These are phyloP conservation scores for Pseudohalonectria lignicola DNA, from an alignment of 2,329 filamentous ascomycete genomes.

Conservation along the genomic window DNA sequence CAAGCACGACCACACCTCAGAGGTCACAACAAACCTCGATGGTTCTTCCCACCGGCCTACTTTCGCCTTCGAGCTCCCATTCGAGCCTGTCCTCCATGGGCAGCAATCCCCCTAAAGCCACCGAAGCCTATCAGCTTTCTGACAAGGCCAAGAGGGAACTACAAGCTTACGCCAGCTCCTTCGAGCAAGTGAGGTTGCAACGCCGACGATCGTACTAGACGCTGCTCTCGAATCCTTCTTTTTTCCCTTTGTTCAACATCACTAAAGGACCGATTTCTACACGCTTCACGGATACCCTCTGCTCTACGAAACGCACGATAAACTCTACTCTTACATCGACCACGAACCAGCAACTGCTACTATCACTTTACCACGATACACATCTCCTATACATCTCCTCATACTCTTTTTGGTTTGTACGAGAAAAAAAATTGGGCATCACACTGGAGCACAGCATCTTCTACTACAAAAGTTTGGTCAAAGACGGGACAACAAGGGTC, in stretches of 20 bases:
- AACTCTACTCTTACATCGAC: not conserved
- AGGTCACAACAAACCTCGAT: conserved; percentile 3
- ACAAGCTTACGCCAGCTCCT: conserved; percentile 75
- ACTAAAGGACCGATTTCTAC: not conserved
- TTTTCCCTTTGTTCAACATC: not conserved
- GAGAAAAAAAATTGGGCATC: conserved; percentile 12
- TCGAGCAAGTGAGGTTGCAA: conserved; percentile 65
- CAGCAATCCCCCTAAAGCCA: conserved; percentile 43
- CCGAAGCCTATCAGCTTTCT: conserved; percentile 50
- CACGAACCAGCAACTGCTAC: not conserved
- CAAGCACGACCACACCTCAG: no score
- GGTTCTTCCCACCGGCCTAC: conserved; percentile 26
- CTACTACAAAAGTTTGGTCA: conserved; percentile 12
- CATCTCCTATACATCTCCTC: conserved; percentile 3
- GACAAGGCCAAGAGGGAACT: conserved; percentile 71
- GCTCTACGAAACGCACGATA: not conserved
- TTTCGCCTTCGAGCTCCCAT: conserved; percentile 69
- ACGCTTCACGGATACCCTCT: conserved; percentile 1
- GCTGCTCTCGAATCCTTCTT: not conserved
- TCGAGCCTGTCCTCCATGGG: conserved; percentile 74
- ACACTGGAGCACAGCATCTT: conserved; percentile 17
- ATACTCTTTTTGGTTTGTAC: no score
- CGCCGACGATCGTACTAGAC: conserved; percentile 44
- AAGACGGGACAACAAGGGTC: no score
- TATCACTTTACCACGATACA: conserved; percentile 2